A percentile compares a stretch with the other conserved stretches of the same genome.
phyloP scores from a whole-genome alignment of 768 basidiomycete species.

The Infundibulicybe gibba region DNA sequence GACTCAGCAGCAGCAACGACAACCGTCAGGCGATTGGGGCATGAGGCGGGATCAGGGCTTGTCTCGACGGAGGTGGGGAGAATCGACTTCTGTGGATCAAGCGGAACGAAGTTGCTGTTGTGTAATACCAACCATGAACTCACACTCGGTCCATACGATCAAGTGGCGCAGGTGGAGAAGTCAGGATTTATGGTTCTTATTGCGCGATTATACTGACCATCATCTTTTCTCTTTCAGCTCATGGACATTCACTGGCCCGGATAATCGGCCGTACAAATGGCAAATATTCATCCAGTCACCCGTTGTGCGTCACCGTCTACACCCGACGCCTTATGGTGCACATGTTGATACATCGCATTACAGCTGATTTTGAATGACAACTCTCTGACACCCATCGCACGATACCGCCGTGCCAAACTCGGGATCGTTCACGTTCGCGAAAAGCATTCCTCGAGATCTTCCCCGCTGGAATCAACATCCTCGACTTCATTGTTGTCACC shows the following conservation, averaged over 20 bases:
- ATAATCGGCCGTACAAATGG: constrained; percentile 31
- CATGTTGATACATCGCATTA: not conserved
- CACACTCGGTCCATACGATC: constrained; percentile 4
- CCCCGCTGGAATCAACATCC: constrained; percentile 19
- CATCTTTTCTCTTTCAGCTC: constrained; percentile 22
- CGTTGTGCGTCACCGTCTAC: constrained; percentile 20
- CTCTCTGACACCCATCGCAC: constrained; percentile 20
- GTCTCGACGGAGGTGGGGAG: constrained; percentile 28
- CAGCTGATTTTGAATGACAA: constrained; percentile 28
- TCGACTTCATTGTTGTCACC: constrained; percentile 25
- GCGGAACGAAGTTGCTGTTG: constrained; percentile 18
- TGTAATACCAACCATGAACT: constrained; percentile 14
- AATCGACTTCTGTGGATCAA: constrained; percentile 18
- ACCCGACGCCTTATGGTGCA: too few relatives aligned
- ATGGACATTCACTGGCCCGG: constrained; percentile 33
- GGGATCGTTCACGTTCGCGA: constrained; percentile 28
- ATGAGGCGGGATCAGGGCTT: constrained; percentile 21
- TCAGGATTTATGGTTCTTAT: constrained; percentile 5
- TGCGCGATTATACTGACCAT: not conserved
- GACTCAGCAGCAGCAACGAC: constrained; percentile 13
- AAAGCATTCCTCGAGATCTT: constrained; percentile 26
- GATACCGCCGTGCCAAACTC: constrained; percentile 25
- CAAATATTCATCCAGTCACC: constrained; percentile 32
- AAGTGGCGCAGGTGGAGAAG: constrained; percentile 11
- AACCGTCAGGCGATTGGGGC: constrained; percentile 23